A percentile compares a stretch with the other conserved stretches of the same genome.
phyloP scores from a whole-genome alignment of 129 eudicot species.

The Lactuca sativa region DNA sequence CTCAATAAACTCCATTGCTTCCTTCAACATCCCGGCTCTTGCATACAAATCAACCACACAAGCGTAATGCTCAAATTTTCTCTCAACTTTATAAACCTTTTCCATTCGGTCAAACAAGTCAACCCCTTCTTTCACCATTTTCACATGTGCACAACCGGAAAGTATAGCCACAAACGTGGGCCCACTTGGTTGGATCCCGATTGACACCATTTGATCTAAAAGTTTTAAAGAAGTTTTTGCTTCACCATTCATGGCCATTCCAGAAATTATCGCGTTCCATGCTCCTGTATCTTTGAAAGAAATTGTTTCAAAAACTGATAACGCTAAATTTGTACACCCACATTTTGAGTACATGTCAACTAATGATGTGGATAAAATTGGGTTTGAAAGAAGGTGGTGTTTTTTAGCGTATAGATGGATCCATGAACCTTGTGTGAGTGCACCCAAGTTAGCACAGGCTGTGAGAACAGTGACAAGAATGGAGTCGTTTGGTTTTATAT shows the following conservation, averaged over 20 bases:
- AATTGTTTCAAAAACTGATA: conserved; percentile 44
- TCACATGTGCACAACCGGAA: conserved; percentile 61
- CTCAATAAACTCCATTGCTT: conserved; percentile 51
- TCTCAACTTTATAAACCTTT: conserved; percentile 34
- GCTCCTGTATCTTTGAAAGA: conserved; percentile 40
- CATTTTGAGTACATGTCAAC: conserved; percentile 75
- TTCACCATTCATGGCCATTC: conserved; percentile 54
- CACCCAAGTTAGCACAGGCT: conserved; percentile 66
- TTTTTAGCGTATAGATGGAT: conserved; percentile 49
- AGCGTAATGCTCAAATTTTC: conserved; percentile 49
- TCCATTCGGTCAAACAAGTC: conserved; percentile 49
- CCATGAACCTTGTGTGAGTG: conserved; percentile 67
- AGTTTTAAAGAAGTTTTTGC: conserved; percentile 45
- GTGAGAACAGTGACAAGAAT: conserved; percentile 50
- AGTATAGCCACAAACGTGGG: conserved; percentile 59
- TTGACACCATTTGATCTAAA: conserved; percentile 36
- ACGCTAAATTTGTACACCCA: conserved; percentile 47
- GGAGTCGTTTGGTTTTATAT: conserved; percentile 50
- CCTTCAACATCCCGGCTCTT: conserved; percentile 50
- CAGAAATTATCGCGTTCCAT: conserved; percentile 64
- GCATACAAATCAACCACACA: conserved; percentile 72
- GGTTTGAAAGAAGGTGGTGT: conserved; percentile 33
- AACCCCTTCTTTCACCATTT: conserved; percentile 48
- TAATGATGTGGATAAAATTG: conserved; percentile 53
- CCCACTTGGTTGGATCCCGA: conserved; percentile 40